phyloP scores from a whole-genome alignment of 1,139 yeast genomes.

The Scheffersomyces lignicola region DNA sequence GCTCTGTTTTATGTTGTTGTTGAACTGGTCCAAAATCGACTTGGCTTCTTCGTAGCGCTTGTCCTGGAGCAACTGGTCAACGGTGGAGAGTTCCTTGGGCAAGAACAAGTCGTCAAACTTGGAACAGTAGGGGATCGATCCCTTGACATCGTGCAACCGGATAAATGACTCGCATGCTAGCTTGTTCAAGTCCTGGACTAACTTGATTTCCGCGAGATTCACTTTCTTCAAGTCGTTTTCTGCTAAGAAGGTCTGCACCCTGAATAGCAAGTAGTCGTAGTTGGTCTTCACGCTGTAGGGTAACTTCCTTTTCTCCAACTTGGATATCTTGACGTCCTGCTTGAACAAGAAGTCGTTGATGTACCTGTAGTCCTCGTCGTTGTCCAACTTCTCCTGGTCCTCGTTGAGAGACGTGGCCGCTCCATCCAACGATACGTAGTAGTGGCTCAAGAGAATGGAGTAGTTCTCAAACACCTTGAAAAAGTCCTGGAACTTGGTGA shows the following conservation, averaged over 20 bases:
- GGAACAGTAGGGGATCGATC: constrained; percentile 36
- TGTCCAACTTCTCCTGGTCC: not conserved
- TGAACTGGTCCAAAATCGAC: constrained; percentile 27
- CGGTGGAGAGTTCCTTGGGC: constrained; percentile 46
- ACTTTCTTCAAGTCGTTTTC: constrained; percentile 9
- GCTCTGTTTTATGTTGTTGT: constrained; percentile 40
- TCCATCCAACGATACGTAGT: constrained; percentile 23
- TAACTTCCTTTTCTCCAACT: constrained; percentile 28
- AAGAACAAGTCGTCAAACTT: constrained; percentile 35
- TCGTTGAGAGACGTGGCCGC: constrained; percentile 7
- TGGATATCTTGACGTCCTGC: constrained; percentile 30
- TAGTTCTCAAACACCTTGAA: constrained; percentile 44
- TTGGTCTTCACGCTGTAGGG: constrained; percentile 27
- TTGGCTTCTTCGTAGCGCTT: constrained; percentile 48
- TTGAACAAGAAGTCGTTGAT: constrained; percentile 25
- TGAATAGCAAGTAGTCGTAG: constrained; percentile 32
- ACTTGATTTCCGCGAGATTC: not conserved
- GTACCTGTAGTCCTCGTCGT: constrained; percentile 23
- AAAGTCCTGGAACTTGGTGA: constrained; percentile 31
- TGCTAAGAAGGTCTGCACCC: constrained; percentile 20
- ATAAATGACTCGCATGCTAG: constrained; percentile 50
- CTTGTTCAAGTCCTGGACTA: constrained; percentile 34
- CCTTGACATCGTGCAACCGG: constrained; percentile 26
- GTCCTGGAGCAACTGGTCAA: constrained; percentile 40
- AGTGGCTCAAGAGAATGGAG: constrained; percentile 37